These are phyloP conservation scores for Linnemannia elongata DNA, from an alignment of 192 early-diverging fungal genomes.

Conservation along the genomic window DNA sequence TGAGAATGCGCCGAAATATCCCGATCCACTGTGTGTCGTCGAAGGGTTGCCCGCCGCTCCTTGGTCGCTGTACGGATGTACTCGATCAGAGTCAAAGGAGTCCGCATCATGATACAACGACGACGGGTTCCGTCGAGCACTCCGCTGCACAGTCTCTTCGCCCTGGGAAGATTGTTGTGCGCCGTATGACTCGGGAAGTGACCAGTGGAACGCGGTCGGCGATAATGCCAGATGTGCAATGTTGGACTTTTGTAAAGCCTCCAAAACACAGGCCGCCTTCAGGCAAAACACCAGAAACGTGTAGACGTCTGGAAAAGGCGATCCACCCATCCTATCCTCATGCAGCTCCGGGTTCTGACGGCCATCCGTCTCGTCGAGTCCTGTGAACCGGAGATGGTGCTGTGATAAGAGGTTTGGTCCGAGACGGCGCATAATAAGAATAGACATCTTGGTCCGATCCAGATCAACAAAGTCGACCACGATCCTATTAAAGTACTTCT, in stretches of 20 bases:
- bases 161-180: background rate
- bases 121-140: conserved; percentile 11
- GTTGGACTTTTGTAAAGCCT: conserved; percentile 38
- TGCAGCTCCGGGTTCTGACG: conserved; percentile 15
- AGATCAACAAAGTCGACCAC: conserved; percentile 52
- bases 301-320: conserved; percentile 36
- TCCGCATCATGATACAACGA: conserved; percentile 28
- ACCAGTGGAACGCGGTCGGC: conserved; percentile 51
- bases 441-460: conserved; percentile 29
- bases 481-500: conserved; percentile 47
- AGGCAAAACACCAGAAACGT: conserved; percentile 48
- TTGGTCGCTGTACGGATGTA: background rate
- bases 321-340: background rate
- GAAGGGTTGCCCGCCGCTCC: background rate
- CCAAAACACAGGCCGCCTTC: conserved; percentile 39
- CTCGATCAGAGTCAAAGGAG: background rate
- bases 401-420: conserved; percentile 44
- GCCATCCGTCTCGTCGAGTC: conserved; percentile 35
- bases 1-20: background rate
- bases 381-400: conserved; percentile 23
- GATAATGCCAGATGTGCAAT: conserved; percentile 43
- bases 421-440: conserved; percentile 37
- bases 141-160: background rate
- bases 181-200: conserved; percentile 5
- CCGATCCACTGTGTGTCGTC: background rate